Percentiles rank a stretch among this genome's conserved stretches.
Evolutionary conservation across 768 basidiomycete genomes (phyloP).

Genomic region (Rhodocollybia butyracea): DNA sequence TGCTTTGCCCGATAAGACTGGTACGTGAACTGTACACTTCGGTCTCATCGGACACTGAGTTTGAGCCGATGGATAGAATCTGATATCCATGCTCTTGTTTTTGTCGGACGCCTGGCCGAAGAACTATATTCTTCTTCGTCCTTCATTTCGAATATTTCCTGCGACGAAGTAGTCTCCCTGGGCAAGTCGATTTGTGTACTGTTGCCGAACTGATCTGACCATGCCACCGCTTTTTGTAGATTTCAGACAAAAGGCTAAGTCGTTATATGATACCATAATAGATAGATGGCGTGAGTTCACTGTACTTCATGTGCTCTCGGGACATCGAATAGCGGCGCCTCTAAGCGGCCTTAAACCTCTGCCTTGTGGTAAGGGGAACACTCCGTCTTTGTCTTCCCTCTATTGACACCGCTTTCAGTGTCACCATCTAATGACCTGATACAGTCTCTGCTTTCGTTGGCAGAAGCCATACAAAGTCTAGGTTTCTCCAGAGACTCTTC

Average conservation of each 20-base stretch:
- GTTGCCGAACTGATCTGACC: too few relatives aligned
- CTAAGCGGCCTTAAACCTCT: conserved; percentile 14
- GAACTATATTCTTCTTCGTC: conserved; percentile 42
- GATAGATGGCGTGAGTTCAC: conserved; percentile 50
- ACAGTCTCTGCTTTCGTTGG: conserved; percentile 51
- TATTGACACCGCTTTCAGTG: conserved; percentile 22
- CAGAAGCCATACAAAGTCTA: conserved; percentile 52
- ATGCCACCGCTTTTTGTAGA: conserved; percentile 29
- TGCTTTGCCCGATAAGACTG: conserved; percentile 24
- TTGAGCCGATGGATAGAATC: conserved; percentile 12
- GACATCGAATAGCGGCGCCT: conserved; percentile 18
- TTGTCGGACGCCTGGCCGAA: conserved; percentile 47
- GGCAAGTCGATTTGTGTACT: conserved; percentile 28
- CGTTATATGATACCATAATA: conserved; percentile 43
- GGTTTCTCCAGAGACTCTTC: conserved; percentile 39
- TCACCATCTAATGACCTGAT: conserved; percentile 51
- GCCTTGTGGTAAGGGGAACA: conserved; percentile 19
- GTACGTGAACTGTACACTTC: conserved; percentile 26
- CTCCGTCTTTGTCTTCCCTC: neutral
- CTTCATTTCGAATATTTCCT: conserved; percentile 44
- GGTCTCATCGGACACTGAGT: neutral
- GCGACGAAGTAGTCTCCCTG: conserved; percentile 28
- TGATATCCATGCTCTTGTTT: conserved; percentile 34
- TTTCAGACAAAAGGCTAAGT: conserved; percentile 41
- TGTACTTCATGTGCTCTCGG: conserved; percentile 30